Evolutionary conservation across 352 stramenopile genomes (phyloP), one percentile per base, ranked within the genome.

Genomic region (Stramenopiles sp.): DNA sequence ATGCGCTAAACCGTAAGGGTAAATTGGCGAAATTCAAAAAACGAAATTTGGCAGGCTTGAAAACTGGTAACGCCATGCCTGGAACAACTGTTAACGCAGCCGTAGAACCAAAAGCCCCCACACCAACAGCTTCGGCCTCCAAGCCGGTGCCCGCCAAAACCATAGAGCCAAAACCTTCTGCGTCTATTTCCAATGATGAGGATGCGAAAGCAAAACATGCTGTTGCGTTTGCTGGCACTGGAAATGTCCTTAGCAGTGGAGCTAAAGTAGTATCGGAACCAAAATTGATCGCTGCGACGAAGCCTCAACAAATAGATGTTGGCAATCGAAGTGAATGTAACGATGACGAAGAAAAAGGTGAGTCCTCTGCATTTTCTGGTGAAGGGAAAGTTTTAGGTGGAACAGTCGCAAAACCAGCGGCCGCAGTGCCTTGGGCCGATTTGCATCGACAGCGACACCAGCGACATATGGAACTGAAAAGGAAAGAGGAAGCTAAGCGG

Each of bases 11-110:
- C 14, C 71, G 71, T 33, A 78, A 78, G 14, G 22, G 14, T 33
- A 78, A 78, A 33, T 14, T 78, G 22, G 71, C 71, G 22, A 78
- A 78, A 78, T 78, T 78, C 14, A 78, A 33, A 14, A 78, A 78
- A 33, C 4, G 71, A 78, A 78, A 78, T 78, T 78, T 78, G 8
- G 71, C 71, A 14, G 71, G 71, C 4, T 78, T 78, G 14, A 78
- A 78, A 33, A 78, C 39, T 55, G 39, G 4, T 55, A 14, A 14
- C 39, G 14, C 4, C 14, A 14, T 14, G 4, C 4, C 4, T 55
- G 39, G 39, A 4, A 55, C 4, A 14, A 55, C 39, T 55, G 39
- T 14, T 55, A 55, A 4, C 4, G 39, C 39, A 55, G 14, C 39
- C 4, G 14, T 14, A 14, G 39, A 55, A 55, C 4, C 4, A 14